Conservation (phyloP, 495 filamentous ascomycete species). For the Xylaria cubensis region DNA sequence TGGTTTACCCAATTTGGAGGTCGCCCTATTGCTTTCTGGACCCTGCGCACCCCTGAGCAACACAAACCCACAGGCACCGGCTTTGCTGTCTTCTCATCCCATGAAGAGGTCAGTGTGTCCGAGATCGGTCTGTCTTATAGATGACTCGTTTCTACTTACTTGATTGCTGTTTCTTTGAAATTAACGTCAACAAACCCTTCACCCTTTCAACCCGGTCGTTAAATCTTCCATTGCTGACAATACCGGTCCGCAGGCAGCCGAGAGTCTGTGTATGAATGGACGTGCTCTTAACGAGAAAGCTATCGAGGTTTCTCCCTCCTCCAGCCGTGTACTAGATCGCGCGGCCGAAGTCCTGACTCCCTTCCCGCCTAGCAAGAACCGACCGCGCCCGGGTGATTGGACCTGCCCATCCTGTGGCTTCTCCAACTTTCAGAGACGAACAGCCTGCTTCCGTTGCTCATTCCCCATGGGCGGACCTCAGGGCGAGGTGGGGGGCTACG, state of each 20-base stretch:
- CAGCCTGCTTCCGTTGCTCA: slow-evolving; percentile 97
- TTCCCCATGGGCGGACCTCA: slow-evolving; percentile 85
- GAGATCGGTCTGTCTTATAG: neutral
- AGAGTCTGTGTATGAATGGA: slow-evolving; percentile 98
- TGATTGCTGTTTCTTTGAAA: neutral
- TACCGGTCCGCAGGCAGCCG: slow-evolving; percentile 69
- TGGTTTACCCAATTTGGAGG: slow-evolving; percentile 99
- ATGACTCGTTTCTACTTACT: neutral
- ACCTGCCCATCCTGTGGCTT: slow-evolving; percentile 95
- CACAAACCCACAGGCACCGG: slow-evolving; percentile 98
- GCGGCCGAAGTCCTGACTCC: slow-evolving; percentile 94
- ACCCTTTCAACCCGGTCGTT: slow-evolving; percentile 7
- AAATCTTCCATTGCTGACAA: slow-evolving; percentile 30
- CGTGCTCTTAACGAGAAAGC: slow-evolving; percentile 97
- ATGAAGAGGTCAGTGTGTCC: slow-evolving; percentile 85
- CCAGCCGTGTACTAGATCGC: slow-evolving; percentile 92
- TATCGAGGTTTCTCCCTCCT: slow-evolving; percentile 96
- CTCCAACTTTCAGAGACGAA: slow-evolving; percentile 95
- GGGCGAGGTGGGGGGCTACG: slow-evolving; percentile 80
- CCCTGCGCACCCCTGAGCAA: slow-evolving; percentile 94
- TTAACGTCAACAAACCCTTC: neutral
- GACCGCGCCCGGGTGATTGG: slow-evolving; percentile 96
- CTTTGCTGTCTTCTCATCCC: slow-evolving; percentile 97
- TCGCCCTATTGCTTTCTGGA: slow-evolving; percentile 99
- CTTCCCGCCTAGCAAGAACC: slow-evolving; percentile 98